Base-by-base conservation (phyloP, 2,329 filamentous ascomycete genomes). In the Monilinia vaccinii-corymbosi region DNA sequence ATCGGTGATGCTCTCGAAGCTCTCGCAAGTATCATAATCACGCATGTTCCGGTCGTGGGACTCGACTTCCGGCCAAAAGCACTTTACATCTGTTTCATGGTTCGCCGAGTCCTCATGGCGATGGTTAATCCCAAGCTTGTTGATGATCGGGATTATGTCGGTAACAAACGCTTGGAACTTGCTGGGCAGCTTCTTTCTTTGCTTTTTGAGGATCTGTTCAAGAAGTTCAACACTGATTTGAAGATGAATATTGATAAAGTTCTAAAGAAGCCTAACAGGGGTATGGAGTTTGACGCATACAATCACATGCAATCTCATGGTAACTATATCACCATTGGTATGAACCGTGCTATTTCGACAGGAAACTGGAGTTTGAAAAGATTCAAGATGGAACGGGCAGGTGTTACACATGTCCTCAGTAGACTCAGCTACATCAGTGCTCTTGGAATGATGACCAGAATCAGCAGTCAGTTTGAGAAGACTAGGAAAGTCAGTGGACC, bases 401-500 rank as follows among this genome's bases (percentile, higher is more conserved):
- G 94, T 71, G 91, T 99, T 25, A 97, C 95, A 0, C 94, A 99
- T 74, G 91, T 99, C 45, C 79, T 99, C 52, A 97, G 93, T 75
- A 85, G 94, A 64, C 79, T 99, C 59, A 97, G 93, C 74, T 99
- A 97, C 71, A 97, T 99, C 73, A 89, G 88, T 64, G 94, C 94
- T 32, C 82, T 99, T 32, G 95, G 95, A 64, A 99, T 99, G 95
- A 99, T 99, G 94, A 99, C 94, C 16, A 83, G 94, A 73, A 97
- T 99, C 70, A 94, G 88, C 73, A 95, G 89, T 81, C 94, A 99
- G 76, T 99, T 99, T 70, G 94, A 99, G 73, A 99, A 99, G 80
- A 97, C 94, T 2, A 80, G 94, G 68, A 99, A 99, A 75, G 92
- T 99, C 63, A 92, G 87, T 71, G 95, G 95, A 66, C 94, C 95